phyloP scores from a whole-genome alignment of 140 eudicot genomes.

The Oenanthe javanica region DNA sequence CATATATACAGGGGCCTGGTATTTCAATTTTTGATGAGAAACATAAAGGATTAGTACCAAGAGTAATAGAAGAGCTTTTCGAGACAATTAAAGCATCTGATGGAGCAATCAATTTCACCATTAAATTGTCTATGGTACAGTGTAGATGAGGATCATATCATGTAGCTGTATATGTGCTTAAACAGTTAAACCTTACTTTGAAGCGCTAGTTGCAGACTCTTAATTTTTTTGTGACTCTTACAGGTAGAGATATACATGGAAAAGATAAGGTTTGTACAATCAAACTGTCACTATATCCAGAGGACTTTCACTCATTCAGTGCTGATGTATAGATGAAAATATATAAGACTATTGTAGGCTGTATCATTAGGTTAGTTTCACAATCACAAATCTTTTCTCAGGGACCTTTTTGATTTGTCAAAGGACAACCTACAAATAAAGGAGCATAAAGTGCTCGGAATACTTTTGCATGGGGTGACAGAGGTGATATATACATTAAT shows the following conservation, averaged over 20 bases:
- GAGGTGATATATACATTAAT: conserved; percentile 40
- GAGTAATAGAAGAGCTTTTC: conserved; percentile 78
- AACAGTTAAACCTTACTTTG: not conserved
- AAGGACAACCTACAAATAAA: conserved; percentile 88
- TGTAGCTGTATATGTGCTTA: conserved; percentile 4
- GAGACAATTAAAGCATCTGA: conserved; percentile 37
- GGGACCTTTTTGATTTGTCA: conserved; percentile 91
- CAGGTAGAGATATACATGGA: conserved; percentile 98
- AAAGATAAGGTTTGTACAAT: conserved; percentile 67
- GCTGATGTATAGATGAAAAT: not conserved
- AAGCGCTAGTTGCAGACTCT: conserved; percentile 2
- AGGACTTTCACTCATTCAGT: not conserved
- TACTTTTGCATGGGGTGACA: conserved; percentile 63
- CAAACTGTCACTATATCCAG: conserved; percentile 6
- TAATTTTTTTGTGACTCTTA: conserved; percentile 12
- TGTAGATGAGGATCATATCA: not conserved
- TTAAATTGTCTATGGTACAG: conserved; percentile 75
- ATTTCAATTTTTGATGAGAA: conserved; percentile 44
- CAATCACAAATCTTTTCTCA: conserved; percentile 20
- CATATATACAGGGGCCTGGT: conserved; percentile 56
- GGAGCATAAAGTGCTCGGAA: conserved; percentile 74
- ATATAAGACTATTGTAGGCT: not conserved
- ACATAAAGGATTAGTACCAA: conserved; percentile 67
- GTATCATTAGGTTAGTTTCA: conserved; percentile 8
- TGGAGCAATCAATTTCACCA: conserved; percentile 35